Conservation (phyloP, 768 basidiomycete genomes). For the Termitomyces sp. region DNA sequence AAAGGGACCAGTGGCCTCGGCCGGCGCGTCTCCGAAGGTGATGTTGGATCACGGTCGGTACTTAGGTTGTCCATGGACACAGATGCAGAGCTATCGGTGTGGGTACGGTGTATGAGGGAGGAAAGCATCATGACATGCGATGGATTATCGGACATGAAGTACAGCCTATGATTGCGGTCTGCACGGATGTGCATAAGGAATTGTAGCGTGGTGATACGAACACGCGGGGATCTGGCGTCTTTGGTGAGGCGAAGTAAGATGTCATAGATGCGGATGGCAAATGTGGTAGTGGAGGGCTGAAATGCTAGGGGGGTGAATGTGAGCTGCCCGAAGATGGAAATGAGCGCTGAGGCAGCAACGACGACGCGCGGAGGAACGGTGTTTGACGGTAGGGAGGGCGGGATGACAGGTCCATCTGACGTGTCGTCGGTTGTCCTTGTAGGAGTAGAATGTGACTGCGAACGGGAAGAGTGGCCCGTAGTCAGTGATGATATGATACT, state of each 20-base stretch:
- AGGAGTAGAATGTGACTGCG: conserved; percentile 57
- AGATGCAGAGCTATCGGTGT: conserved; percentile 13
- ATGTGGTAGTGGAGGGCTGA: conserved; percentile 38
- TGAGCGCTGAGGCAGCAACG: conserved; percentile 59
- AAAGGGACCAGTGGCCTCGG: conserved; percentile 44
- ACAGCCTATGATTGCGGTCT: conserved; percentile 86
- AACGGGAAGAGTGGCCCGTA: conserved; percentile 48
- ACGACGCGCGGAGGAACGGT: conserved; percentile 43
- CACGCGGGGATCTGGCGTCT: conserved; percentile 48
- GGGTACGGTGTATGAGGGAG: conserved; percentile 55
- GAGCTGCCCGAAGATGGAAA: conserved; percentile 67
- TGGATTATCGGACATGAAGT: conserved; percentile 60
- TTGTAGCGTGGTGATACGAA: conserved; percentile 71
- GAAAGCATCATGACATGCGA: conserved; percentile 58
- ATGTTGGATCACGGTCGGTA: conserved; percentile 12
- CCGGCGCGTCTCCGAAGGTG: conserved; percentile 32
- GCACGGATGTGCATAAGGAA: conserved; percentile 88
- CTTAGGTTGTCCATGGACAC: background rate
- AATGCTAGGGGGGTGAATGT: conserved; percentile 64
- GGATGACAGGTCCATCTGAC: conserved; percentile 20
- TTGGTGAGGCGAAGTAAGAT: conserved; percentile 46
- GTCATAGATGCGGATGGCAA: conserved; percentile 53
- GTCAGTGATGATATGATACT: conserved; percentile 61
- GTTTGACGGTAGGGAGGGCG: conserved; percentile 15
- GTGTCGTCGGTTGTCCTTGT: conserved; percentile 35